Evolutionary conservation across 768 basidiomycete species (phyloP).

Genomic region (Amanita jacksonii): DNA sequence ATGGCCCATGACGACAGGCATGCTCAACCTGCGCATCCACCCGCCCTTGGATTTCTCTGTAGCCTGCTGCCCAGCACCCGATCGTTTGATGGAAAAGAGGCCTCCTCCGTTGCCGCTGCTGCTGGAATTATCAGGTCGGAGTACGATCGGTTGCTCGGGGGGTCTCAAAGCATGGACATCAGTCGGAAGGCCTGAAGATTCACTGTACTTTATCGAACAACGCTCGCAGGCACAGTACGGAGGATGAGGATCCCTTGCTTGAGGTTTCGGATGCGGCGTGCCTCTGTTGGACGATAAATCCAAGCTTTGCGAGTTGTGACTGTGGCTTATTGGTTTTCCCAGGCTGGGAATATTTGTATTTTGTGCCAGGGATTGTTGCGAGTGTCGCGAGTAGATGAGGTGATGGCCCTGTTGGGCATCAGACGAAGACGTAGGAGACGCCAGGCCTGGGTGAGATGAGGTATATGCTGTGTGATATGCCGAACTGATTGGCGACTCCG

Average conservation of each 20-base stretch:
- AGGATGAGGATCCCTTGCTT: conserved; percentile 35
- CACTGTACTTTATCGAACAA: conserved; percentile 53
- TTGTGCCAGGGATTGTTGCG: not conserved
- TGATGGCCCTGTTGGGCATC: not conserved
- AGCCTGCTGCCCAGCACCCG: not conserved
- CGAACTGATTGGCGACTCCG: not conserved
- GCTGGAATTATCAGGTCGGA: conserved; percentile 19
- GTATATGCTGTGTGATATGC: conserved; percentile 28
- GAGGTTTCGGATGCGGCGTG: not conserved
- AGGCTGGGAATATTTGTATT: conserved; percentile 10
- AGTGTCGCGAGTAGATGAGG: not conserved
- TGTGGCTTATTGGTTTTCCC: conserved; percentile 17
- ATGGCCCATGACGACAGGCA: conserved; percentile 48
- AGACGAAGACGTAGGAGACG: not conserved
- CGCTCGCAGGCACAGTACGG: conserved; percentile 58
- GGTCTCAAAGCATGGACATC: conserved; percentile 28
- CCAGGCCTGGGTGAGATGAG: not conserved
- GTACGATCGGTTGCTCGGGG: conserved; percentile 30
- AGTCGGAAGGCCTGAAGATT: conserved; percentile 16
- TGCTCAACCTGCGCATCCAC: conserved; percentile 72
- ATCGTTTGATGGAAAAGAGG: not conserved
- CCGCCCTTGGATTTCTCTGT: conserved; percentile 46
- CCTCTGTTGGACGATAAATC: not conserved
- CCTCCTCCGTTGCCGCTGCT: conserved; percentile 12
- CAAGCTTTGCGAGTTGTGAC: not conserved